Base-by-base conservation (phyloP, 1,284 basidiomycete genomes). In the Boletus mariae region DNA sequence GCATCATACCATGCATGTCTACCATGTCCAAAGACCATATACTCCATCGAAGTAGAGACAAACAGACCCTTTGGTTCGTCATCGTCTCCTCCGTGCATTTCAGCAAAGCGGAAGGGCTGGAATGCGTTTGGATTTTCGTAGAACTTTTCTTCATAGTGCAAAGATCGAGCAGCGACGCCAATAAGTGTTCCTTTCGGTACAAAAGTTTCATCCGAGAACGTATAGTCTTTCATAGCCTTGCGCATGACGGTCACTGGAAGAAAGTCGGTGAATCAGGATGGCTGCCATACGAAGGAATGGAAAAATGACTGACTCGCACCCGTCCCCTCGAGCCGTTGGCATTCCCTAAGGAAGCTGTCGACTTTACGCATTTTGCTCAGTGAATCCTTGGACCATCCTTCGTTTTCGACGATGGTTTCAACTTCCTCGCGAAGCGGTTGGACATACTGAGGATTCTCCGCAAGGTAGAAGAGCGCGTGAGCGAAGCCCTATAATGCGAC, bases 271-370 rank as follows among this genome's bases (percentile, higher is more conserved):
- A 12, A 48, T 29, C 13, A 38, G 23, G 5, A 26, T 20, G 20
- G 20, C 5, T 2, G 6, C 35, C 23, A 7, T 20, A n/a, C 9
- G 13, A 25, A 20, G 6, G 17, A 20, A 10, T 49, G n/a, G 23
- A 15, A 37, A 23, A 4, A 4, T 20, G 20, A 20, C 20, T 20
- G 20, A 20, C 20, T 20, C 20, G 20, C 20, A 20, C 20, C 20
- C 10, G 60, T 31, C 0, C 69, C 66, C 34, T 68, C 61, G 17
- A 70, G 43, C 4, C 77, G 67, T 50, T 71, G 69, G 1, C 68
- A 64, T 57, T 79, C 78, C 43, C 67, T 68, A 29, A 79, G 20
- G 61, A 79, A 75, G 57, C 77, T 79, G 61, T 80, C 78, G 5
- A 77, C 49, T 56, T 71, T 75, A 45, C 59, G 57, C 73, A 79